Conservation (phyloP, 75 land plant genomes). For the Pseudotsuga menziesii region DNA sequence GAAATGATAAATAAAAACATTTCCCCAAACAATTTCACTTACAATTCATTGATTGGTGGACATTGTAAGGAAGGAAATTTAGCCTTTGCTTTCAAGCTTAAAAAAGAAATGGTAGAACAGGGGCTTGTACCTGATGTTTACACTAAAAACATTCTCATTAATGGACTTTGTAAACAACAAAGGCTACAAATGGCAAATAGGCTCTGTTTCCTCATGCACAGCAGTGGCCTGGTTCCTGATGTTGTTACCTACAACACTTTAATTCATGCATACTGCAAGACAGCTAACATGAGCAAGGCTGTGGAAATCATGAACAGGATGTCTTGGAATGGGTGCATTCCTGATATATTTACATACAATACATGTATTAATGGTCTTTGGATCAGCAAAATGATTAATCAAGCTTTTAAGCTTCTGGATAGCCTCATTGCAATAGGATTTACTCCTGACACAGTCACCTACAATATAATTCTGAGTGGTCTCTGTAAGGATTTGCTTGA, state of each 20-base stretch:
- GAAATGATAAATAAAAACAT: slow-evolving; percentile 52
- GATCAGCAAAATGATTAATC: slow-evolving; percentile 37
- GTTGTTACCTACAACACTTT: slow-evolving; percentile 72
- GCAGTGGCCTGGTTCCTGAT: slow-evolving; percentile 40
- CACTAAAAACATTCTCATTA: slow-evolving; percentile 52
- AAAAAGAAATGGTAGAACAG: slow-evolving; percentile 46
- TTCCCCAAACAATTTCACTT: slow-evolving; percentile 68
- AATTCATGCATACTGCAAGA: slow-evolving; percentile 44
- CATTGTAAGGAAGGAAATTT: slow-evolving; percentile 48
- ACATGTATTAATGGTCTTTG: slow-evolving; percentile 63
- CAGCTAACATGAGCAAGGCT: slow-evolving; percentile 39
- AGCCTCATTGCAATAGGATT: slow-evolving; percentile 48
- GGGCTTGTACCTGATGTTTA: slow-evolving; percentile 55
- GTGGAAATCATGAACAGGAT: slow-evolving; percentile 38
- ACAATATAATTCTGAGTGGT: slow-evolving; percentile 64
- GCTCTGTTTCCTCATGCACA: slow-evolving; percentile 21
- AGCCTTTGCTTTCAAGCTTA: slow-evolving; percentile 43
- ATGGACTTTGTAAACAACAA: slow-evolving; percentile 50
- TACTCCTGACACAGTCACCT: slow-evolving; percentile 66
- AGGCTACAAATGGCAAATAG: slow-evolving; percentile 39
- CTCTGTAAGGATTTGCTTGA: slow-evolving; percentile 44
- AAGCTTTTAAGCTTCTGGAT: slow-evolving; percentile 51
- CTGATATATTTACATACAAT: slow-evolving; percentile 79
- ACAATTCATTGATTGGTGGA: slow-evolving; percentile 71
- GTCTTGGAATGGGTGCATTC: slow-evolving; percentile 47